phyloP scores from a whole-genome alignment of 1,139 yeast genomes.

The Petasospora rhodanensis region DNA sequence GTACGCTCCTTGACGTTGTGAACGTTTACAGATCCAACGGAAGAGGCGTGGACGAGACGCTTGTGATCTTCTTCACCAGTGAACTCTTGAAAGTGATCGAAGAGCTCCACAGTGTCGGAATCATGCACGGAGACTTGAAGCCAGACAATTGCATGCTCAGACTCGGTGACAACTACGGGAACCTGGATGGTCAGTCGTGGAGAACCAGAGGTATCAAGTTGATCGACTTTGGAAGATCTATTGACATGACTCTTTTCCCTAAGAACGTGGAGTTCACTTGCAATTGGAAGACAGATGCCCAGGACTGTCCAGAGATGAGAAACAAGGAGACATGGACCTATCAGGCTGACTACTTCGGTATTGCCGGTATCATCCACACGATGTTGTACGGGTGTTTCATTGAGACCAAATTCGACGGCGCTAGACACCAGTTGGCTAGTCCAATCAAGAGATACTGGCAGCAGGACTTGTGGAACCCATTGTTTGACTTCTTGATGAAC shows the following conservation, averaged over 20 bases:
- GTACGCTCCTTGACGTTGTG: conserved; percentile 72
- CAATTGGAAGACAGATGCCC: conserved; percentile 62
- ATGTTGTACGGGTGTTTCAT: conserved; percentile 67
- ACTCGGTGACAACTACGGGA: conserved; percentile 32
- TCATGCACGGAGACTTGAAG: conserved; percentile 82
- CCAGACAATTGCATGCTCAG: conserved; percentile 85
- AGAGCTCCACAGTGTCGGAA: conserved; percentile 55
- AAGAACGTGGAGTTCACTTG: conserved; percentile 50
- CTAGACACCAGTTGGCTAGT: conserved; percentile 34
- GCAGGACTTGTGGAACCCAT: conserved; percentile 60
- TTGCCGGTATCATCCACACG: conserved; percentile 72
- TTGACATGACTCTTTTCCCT: conserved; percentile 61
- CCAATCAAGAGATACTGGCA: conserved; percentile 78
- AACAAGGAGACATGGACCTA: conserved; percentile 64
- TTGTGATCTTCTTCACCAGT: conserved; percentile 59
- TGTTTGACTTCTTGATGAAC: conserved; percentile 64
- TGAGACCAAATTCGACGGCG: conserved; percentile 32
- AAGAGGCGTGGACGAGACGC: conserved; percentile 47
- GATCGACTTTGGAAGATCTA: conserved; percentile 82
- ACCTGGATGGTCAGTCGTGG: conserved; percentile 38
- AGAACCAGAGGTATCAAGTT: conserved; percentile 51
- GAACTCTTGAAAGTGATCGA: conserved; percentile 62
- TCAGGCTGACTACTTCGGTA: conserved; percentile 82
- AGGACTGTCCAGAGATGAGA: conserved; percentile 76
- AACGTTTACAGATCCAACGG: conserved; percentile 39